These are phyloP conservation scores for Coniochaeta hoffmannii DNA, from an alignment of 2,329 filamentous ascomycete species.

Conservation along the genomic window DNA sequence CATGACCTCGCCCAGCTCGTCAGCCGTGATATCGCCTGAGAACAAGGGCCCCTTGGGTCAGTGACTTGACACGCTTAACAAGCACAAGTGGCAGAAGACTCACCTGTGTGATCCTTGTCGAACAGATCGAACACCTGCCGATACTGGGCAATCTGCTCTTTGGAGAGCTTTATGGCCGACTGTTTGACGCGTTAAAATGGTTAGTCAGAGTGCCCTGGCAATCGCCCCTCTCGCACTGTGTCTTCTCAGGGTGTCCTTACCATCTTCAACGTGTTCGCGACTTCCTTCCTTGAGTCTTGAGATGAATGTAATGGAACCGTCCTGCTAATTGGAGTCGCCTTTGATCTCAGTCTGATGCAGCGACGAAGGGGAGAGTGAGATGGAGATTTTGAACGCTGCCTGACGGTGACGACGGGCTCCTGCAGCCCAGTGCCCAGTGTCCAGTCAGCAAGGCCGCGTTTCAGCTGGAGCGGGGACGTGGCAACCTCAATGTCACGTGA, in stretches of 20 bases:
- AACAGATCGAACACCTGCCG: slow-evolving; percentile 1
- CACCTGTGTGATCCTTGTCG: slow-evolving; percentile 8
- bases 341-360: too few species aligned
- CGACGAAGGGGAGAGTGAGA: too few species aligned
- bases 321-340: too few species aligned
- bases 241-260: not conserved
- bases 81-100: not conserved
- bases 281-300: too few species aligned
- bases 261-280: not conserved
- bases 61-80: not conserved
- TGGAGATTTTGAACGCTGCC: too few species aligned
- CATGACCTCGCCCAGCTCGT: slow-evolving; percentile 58
- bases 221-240: not conserved
- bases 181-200: not conserved
- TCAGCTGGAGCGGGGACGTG: too few species aligned
- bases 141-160: slow-evolving; percentile 2
- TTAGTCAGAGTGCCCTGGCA: not conserved
- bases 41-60: not conserved
- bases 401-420: too few species aligned
- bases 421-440: too few species aligned
- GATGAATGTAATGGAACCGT: too few species aligned
- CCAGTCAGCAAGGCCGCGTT: too few species aligned
- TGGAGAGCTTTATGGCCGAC: not conserved
- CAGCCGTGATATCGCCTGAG: slow-evolving; percentile 55
- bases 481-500: too few species aligned